Base-by-base conservation (phyloP, 169 alveolate species). In the Cryptosporidium sp. region DNA sequence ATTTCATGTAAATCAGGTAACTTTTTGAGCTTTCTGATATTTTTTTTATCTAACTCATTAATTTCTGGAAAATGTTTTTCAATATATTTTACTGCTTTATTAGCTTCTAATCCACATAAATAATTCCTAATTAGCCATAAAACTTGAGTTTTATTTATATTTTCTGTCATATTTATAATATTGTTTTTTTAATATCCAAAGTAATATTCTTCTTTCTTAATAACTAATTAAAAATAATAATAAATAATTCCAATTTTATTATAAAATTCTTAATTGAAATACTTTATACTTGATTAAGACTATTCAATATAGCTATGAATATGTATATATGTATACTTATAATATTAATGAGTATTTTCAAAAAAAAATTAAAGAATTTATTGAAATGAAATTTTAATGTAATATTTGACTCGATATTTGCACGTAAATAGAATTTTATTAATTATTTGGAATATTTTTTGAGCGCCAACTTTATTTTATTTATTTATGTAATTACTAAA, bases 21-120 rank as follows among this genome's bases (percentile, higher is more conserved):
- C 44, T 61, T 80, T 45, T 80, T 39, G n/a, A 53, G 52, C 21
- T 31, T 58, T 62, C 26, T 65, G 4, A 23, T 14, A 18, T 7
- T 2, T 31, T 61, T 65, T 33, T 62, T 80, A 3, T 58, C 68
- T 42, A 62, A 9, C 21, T 65, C 61, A 21, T 60, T 29, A 2
- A 80, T 16, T 51, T 60, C 87, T 7, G 87, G 73, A 80, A 37
- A 42, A 21, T 45, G 21, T 26, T 80, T 80, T 10, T 80, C 75
- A 18, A 80, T 80, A 35, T 58, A 80, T 42, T 80, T 80, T 18
- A 62, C 75, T 62, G 75, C 87, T 65, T 80, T 80, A 9, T 61
- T 45, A n/a, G 58, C 48, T 29, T 48, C 48, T 29, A 62, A 62
- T 14, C 70, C 69, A 39, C 4, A 10, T 16, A 80, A 58, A 26